Percentiles rank a stretch among this genome's conserved stretches.
phyloP scores from a whole-genome alignment of 208 protist genomes.

The Trypanosoma cruzi region DNA sequence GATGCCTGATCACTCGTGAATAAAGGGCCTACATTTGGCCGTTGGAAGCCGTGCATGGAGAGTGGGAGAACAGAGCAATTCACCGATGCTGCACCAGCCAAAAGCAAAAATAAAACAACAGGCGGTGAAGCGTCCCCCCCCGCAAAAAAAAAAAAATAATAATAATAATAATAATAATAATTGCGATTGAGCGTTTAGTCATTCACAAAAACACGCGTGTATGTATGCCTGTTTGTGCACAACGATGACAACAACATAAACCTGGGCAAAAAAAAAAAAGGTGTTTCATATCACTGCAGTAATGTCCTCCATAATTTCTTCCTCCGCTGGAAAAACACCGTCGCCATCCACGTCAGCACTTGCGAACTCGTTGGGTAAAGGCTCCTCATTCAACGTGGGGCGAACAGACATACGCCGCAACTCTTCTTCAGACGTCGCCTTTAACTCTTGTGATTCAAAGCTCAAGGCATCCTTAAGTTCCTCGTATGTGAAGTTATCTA shows the following conservation, averaged over 20 bases:
- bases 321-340: not conserved
- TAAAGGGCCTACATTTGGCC: too few relatives aligned
- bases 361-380: constrained; percentile 39
- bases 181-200: too few relatives aligned
- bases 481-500: constrained; percentile 88
- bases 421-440: constrained; percentile 41
- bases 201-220: too few relatives aligned
- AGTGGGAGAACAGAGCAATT: not conserved
- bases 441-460: constrained; percentile 72
- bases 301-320: constrained; percentile 31
- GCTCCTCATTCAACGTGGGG: constrained; percentile 26
- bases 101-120: constrained; percentile 11
- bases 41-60: not conserved
- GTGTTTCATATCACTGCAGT: constrained; percentile 21
- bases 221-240: too few relatives aligned
- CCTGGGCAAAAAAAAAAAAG: not conserved
- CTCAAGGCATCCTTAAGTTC: constrained; percentile 76
- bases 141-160: too few relatives aligned
- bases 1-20: too few relatives aligned
- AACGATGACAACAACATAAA: too few relatives aligned
- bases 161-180: too few relatives aligned
- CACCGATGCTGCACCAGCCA: not conserved
- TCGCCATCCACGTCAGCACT: constrained; percentile 15
- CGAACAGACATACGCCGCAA: constrained; percentile 22
- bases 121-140: too few relatives aligned